These are phyloP conservation scores for Penicillium taxi DNA, from an alignment of 495 filamentous ascomycete species.

Conservation along the genomic window DNA sequence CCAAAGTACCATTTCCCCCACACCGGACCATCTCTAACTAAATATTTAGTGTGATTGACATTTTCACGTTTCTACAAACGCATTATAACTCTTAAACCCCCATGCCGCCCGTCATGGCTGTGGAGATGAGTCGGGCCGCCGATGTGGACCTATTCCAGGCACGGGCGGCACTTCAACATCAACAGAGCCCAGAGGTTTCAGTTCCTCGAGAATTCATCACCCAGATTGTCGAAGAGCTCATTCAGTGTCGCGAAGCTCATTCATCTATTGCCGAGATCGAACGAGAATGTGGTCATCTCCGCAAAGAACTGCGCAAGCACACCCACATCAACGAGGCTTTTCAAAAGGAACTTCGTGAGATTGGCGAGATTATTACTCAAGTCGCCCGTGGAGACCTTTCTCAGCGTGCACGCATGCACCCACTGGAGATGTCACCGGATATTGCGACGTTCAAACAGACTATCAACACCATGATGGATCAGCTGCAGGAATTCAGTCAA, in stretches of 20 bases:
- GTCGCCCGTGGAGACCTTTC: slow-evolving; percentile 85
- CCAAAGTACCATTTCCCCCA: not conserved
- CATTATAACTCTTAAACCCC: not conserved
- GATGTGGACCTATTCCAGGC: slow-evolving; percentile 56
- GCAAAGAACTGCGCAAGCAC: slow-evolving; percentile 80
- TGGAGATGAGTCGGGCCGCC: slow-evolving; percentile 13
- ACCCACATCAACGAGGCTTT: slow-evolving; percentile 92
- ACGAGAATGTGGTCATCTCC: slow-evolving; percentile 50
- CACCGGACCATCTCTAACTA: too few species aligned
- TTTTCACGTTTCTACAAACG: too few species aligned
- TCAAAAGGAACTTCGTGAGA: slow-evolving; percentile 84
- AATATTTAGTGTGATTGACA: not conserved
- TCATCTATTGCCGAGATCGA: slow-evolving; percentile 29
- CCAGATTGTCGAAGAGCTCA: slow-evolving; percentile 44
- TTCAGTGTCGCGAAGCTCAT: slow-evolving; percentile 24
- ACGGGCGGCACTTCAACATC: slow-evolving; percentile 57
- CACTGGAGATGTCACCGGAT: slow-evolving; percentile 86
- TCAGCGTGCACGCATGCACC: slow-evolving; percentile 85
- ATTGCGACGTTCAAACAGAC: slow-evolving; percentile 90
- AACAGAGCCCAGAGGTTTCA: slow-evolving; percentile 54
- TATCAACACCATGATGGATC: slow-evolving; percentile 90
- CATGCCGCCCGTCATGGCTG: slow-evolving; percentile 18
- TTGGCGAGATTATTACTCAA: slow-evolving; percentile 83
- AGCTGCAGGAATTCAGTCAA: slow-evolving; percentile 84
- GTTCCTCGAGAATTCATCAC: slow-evolving; percentile 52